Percentiles rank a stretch among this genome's conserved stretches.
These are phyloP conservation scores for Floccularia luteovirens DNA, from an alignment of 768 basidiomycete species.

Conservation along the genomic window DNA sequence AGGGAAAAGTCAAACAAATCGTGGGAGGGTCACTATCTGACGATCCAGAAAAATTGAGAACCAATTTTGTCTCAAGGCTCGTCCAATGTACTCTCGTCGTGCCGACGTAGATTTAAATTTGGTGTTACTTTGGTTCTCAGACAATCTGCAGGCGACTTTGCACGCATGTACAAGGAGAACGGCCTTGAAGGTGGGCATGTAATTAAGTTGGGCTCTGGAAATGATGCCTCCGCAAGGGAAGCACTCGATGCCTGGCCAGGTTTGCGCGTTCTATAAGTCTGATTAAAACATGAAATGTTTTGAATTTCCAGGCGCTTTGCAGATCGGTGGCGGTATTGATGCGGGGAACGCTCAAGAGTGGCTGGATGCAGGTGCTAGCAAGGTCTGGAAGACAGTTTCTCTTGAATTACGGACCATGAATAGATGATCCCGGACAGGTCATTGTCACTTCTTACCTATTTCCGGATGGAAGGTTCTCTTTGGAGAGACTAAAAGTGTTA, in stretches of 20 bases:
- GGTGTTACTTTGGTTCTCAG: slow-evolving; percentile 25
- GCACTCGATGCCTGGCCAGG: slow-evolving; percentile 84
- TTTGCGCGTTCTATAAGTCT: slow-evolving; percentile 14
- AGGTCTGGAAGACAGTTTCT: slow-evolving; percentile 34
- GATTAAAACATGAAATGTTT: slow-evolving; percentile 7
- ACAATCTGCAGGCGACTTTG: slow-evolving; percentile 73
- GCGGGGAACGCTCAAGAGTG: slow-evolving; percentile 74
- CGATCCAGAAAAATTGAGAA: slow-evolving; percentile 54
- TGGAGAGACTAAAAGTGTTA: slow-evolving; percentile 59
- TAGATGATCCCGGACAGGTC: slow-evolving; percentile 47
- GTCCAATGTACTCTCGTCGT: slow-evolving; percentile 13
- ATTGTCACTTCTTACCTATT: slow-evolving; percentile 98
- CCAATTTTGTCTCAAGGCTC: slow-evolving; percentile 89
- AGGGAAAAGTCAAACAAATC: slow-evolving; percentile 96
- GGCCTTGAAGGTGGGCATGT: slow-evolving; percentile 84
- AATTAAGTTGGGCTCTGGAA: slow-evolving; percentile 89
- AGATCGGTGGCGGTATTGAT: slow-evolving; percentile 91
- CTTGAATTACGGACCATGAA: slow-evolving; percentile 2
- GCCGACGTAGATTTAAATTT: background rate
- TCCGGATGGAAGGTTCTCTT: slow-evolving; percentile 71
- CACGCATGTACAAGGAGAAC: slow-evolving; percentile 65
- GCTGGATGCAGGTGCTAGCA: slow-evolving; percentile 86
- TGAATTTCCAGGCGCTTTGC: slow-evolving; percentile 53
- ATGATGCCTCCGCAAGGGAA: slow-evolving; percentile 82
- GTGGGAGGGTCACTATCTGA: slow-evolving; percentile 92